Evolutionary conservation across 1,284 basidiomycete species (phyloP), one percentile per base, ranked within the genome.

Genomic region (Boletus holoroseus): DNA sequence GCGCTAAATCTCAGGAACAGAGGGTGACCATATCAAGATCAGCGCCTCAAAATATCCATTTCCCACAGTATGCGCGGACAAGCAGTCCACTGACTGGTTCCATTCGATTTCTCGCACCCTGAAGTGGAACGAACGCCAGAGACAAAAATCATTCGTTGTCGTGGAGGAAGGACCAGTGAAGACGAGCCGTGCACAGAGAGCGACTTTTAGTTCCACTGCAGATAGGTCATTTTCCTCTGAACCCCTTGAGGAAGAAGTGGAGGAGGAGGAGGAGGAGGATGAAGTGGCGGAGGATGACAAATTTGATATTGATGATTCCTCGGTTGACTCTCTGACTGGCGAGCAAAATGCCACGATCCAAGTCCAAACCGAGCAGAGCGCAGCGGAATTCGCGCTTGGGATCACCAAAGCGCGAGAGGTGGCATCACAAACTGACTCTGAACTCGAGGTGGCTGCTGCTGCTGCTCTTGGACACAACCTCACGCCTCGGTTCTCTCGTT

Each of bases 11-110:
- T 45, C 35, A 12, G 27, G 40, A 55, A 42, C 71, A 94, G 92
- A 98, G 82, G 96, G 96, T 40, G 96, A 99, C 67, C 96, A 99
- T 68, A 98, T 99, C 75, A 99, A 96, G 73, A 88, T 99, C 53
- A 95, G 91, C 0, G 96, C 96, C 0, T 98, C 94, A 4, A 93
- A 89, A 65, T 99, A 94, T 69, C 96, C 96, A 4, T 99, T 99
- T 79, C 96, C 96, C 0, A 99, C 96, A 1, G 93, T 99, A 5
- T 98, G 94, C 65, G 92, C 92, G 9, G 92, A 97, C 65, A 96
- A 95, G 58, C 94, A 97, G 68, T 94, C 91, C 7, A 93, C 88
- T 3, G 95, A 99, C 67, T 99, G 96, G 96, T 99, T 99, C 82
- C 85, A 92, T 56, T 82, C 94, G 9, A 99, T 56, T 60, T 75